Conservation (phyloP, 2,329 filamentous ascomycete species). For the Exophiala bonariae region DNA sequence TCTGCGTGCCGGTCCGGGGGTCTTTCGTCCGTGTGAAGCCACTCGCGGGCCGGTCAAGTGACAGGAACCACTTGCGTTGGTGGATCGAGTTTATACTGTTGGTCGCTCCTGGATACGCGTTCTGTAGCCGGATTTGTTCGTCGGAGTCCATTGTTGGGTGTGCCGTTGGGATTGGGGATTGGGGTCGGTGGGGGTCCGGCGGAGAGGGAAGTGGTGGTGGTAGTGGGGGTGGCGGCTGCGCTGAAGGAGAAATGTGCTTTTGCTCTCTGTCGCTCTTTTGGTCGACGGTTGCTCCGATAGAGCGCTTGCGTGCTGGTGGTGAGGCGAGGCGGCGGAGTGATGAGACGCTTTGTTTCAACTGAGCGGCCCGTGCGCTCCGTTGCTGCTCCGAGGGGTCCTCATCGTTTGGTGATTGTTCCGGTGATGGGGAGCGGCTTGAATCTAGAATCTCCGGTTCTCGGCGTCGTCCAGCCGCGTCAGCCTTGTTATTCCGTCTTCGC, state of each 20-base stretch:
- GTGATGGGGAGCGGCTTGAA: too few relatives aligned
- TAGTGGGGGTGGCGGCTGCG: too few relatives aligned
- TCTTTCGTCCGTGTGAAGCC: slow-evolving; percentile 50
- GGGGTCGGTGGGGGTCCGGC: slow-evolving; percentile 7
- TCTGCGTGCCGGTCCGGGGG: slow-evolving; percentile 9
- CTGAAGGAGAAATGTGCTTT: not conserved
- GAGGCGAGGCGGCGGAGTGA: slow-evolving; percentile 23
- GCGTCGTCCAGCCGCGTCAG: slow-evolving; percentile 13
- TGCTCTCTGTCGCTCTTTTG: not conserved
- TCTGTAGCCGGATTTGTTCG: slow-evolving; percentile 54
- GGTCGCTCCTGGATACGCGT: slow-evolving; percentile 65
- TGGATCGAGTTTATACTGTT: slow-evolving; percentile 69
- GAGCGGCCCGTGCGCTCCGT: not conserved
- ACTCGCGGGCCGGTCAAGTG: slow-evolving; percentile 59
- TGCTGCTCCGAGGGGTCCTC: too few relatives aligned
- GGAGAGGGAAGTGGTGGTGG: slow-evolving; percentile 1
- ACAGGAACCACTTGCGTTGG: slow-evolving; percentile 67
- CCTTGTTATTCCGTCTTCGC: slow-evolving; percentile 27
- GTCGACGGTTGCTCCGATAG: not conserved
- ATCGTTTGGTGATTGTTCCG: too few relatives aligned
- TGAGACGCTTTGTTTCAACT: slow-evolving; percentile 13
- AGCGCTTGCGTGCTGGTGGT: slow-evolving; percentile 11
- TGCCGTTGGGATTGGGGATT: slow-evolving; percentile 9
- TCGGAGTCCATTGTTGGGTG: slow-evolving; percentile 19
- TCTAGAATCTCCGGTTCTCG: slow-evolving; percentile 4